Conservation (phyloP, 352 stramenopile genomes). For the Saprolegnia diclina region DNA sequence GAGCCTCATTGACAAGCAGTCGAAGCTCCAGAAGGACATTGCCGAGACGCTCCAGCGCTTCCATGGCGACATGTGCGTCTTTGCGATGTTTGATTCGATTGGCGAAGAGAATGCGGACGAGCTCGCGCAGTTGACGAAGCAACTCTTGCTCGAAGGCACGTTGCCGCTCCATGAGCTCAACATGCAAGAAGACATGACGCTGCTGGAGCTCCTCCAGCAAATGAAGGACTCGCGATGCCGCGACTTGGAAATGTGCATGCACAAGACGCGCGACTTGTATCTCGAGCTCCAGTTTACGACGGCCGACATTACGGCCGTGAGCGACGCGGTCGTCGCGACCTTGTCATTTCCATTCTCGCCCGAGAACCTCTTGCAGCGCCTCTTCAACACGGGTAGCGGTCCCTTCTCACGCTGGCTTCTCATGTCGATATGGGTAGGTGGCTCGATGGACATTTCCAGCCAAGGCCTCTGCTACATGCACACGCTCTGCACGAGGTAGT, state of each 20-base stretch:
- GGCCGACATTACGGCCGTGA: conserved; percentile 35
- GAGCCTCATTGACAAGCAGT: conserved; percentile 3
- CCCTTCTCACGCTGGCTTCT: neutral
- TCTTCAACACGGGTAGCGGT: conserved; percentile 20
- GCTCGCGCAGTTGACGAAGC: conserved; percentile 22
- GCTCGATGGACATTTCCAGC: conserved; percentile 21
- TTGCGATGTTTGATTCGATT: conserved; percentile 29
- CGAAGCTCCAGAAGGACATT: conserved; percentile 29
- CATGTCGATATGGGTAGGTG: conserved; percentile 12
- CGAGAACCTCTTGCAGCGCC: conserved; percentile 9
- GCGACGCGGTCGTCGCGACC: conserved; percentile 9
- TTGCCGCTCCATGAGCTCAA: conserved; percentile 18
- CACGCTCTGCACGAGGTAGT: conserved; percentile 22
- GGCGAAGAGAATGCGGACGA: conserved; percentile 23
- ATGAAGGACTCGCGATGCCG: conserved; percentile 48
- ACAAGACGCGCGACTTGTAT: conserved; percentile 41
- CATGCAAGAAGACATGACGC: conserved; percentile 35
- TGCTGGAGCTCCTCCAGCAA: conserved; percentile 50
- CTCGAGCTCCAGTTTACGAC: conserved; percentile 40
- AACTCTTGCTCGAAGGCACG: conserved; percentile 22
- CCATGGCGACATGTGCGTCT: conserved; percentile 45
- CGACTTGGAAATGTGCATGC: conserved; percentile 44
- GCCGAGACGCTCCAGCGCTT: conserved; percentile 46
- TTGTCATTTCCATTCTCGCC: conserved; percentile 26
- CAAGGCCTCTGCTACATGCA: conserved; percentile 25